Evolutionary conservation across 2,329 filamentous ascomycete species (phyloP), one percentile per base, ranked within the genome.

Genomic region (Chalara sp.): DNA sequence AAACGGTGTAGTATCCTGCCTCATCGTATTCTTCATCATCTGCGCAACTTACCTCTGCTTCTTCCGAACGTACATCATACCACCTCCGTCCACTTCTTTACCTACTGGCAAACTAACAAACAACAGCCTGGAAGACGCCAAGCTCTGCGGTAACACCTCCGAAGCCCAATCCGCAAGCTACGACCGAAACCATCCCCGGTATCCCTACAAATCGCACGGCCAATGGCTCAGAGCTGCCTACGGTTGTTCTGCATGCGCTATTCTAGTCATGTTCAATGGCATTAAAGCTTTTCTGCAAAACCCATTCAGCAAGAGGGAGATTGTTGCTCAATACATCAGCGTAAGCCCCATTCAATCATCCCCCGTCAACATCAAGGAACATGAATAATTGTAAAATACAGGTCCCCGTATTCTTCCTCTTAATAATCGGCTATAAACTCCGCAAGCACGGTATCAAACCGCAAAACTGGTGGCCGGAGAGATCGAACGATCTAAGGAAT

Each of bases 21-120:
- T 70, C 29, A 66, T 71, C 39, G 67, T 70, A 1, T 72, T 69
- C 44, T 58, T 62, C 13, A 63, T 65, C 11, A 69, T 72, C n/a
- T 71, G 68, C 47, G 67, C 63, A 30, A 69, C 69, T 0, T 72
- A 71, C 57, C 59, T 72, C 37, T 64, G 52, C 43, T 69, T 69
- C 55, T 69, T 64, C 57, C 62, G 62, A 48, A 67, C 65, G 68
- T 70, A 55, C 35, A 54, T 41, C 13, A 39, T 28, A 28, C n/a
- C 30, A n/a, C 6, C n/a, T n/a, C n/a, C n/a, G n/a, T n/a, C n/a
- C n/a, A n/a, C n/a, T n/a, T n/a, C n/a, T n/a, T n/a, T n/a, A n/a
- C n/a, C n/a, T n/a, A n/a, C n/a, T n/a, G n/a, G n/a, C n/a, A n/a
- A n/a, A 21, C 45, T 5, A 35, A 29, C 28, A n/a, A 28, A 5